A percentile compares a stretch with the other conserved stretches of the same genome.
Conservation (phyloP, 2,329 filamentous ascomycete species). For the Clarireedia sp. region DNA sequence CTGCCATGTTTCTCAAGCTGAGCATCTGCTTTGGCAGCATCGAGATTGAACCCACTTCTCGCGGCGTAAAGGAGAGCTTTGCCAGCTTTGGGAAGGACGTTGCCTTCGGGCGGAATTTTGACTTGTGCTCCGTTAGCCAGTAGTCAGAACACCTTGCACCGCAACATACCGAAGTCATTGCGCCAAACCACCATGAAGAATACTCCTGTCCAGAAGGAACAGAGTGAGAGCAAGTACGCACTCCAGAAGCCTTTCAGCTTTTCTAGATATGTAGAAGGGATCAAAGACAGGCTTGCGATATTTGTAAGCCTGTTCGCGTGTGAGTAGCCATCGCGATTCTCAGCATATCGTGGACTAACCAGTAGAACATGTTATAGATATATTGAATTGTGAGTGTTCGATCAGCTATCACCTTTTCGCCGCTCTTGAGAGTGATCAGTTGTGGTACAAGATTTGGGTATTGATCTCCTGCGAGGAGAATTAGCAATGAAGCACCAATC, state of each 20-base stretch:
- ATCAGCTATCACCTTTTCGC: not conserved
- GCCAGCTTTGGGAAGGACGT: not conserved
- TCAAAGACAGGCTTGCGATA: too few species aligned
- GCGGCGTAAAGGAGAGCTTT: not conserved
- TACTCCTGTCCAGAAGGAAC: too few species aligned
- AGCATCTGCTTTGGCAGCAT: not conserved
- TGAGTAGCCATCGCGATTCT: too few species aligned
- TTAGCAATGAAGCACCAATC: too few species aligned
- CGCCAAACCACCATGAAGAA: too few species aligned
- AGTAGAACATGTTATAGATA: not conserved
- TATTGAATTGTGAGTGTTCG: not conserved
- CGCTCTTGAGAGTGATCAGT: not conserved
- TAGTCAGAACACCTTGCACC: too few species aligned
- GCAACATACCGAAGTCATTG: too few species aligned
- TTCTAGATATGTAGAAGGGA: too few species aligned
- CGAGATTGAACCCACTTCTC: not conserved
- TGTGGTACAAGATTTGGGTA: not conserved
- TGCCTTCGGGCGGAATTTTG: not conserved
- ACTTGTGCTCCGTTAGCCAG: not conserved
- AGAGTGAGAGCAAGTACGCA: too few species aligned
- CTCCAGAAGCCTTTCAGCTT: too few species aligned
- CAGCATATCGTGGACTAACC: not conserved
- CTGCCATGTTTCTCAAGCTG: not conserved
- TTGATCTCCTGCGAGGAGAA: not conserved
- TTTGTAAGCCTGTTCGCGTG: too few species aligned